These are phyloP conservation scores for Erodium trifolium DNA, from an alignment of 441 rosid genomes.

Conservation along the genomic window DNA sequence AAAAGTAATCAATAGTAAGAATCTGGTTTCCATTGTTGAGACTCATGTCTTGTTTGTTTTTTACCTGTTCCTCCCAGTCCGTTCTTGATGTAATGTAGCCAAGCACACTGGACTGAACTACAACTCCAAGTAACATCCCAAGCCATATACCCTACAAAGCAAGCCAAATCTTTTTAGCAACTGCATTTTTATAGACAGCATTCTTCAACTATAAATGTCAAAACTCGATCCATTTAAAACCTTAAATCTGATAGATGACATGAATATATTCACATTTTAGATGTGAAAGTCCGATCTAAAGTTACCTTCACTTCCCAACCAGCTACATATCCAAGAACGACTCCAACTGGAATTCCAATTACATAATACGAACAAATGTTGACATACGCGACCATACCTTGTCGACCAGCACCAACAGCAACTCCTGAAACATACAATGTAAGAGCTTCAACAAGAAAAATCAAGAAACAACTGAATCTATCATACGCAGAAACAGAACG, in stretches of 20 bases:
- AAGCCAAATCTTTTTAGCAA: no score
- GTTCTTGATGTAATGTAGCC: conserved; percentile 19
- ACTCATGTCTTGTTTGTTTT: background rate
- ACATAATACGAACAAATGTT: conserved; percentile 33
- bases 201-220: background rate
- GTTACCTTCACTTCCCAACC: conserved; percentile 23
- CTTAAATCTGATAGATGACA: no score
- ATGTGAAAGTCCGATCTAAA: background rate
- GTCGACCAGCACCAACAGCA: conserved; percentile 39
- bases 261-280: no score
- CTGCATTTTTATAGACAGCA: no score
- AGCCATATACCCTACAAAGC: conserved; percentile 18
- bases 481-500: no score
- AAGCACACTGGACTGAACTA: conserved; percentile 12
- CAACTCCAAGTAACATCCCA: conserved; percentile 19
- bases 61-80: conserved; percentile 25
- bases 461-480: no score
- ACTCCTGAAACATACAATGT: conserved; percentile 27
- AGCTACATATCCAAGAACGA: conserved; percentile 28
- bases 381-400: conserved; percentile 34
- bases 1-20: background rate
- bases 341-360: conserved; percentile 38
- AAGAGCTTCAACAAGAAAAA: no score
- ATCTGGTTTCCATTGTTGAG: background rate
- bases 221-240: background rate